These are phyloP conservation scores for Suillus alpinus DNA, from an alignment of 768 basidiomycete species.

Conservation along the genomic window DNA sequence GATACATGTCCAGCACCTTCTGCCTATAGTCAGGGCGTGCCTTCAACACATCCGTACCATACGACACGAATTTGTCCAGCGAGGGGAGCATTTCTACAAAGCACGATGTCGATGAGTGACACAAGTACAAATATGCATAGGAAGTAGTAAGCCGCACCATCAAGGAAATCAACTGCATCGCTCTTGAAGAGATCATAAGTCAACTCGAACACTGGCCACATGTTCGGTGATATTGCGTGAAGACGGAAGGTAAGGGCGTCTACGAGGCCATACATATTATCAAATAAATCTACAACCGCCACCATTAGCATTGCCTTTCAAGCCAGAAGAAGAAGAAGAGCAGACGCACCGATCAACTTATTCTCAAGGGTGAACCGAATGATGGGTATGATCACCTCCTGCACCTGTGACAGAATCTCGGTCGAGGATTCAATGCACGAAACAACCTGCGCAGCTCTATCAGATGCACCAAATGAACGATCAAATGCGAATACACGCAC, in stretches of 20 bases:
- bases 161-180: slow-evolving; percentile 83
- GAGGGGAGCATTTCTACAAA: slow-evolving; percentile 81
- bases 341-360: slow-evolving; percentile 64
- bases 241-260: slow-evolving; percentile 84
- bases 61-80: slow-evolving; percentile 86
- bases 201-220: slow-evolving; percentile 87
- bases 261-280: slow-evolving; percentile 83
- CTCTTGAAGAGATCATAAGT: slow-evolving; percentile 82
- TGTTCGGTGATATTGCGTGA: slow-evolving; percentile 66
- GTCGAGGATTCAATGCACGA: slow-evolving; percentile 68
- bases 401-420: slow-evolving; percentile 75
- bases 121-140: background rate
- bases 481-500: slow-evolving; percentile 36
- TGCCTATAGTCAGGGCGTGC: slow-evolving; percentile 69
- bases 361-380: slow-evolving; percentile 75
- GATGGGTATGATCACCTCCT: slow-evolving; percentile 78
- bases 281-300: slow-evolving; percentile 63
- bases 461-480: background rate
- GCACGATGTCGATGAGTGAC: background rate
- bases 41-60: slow-evolving; percentile 74
- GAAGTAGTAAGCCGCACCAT: slow-evolving; percentile 47
- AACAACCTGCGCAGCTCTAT: slow-evolving; percentile 54
- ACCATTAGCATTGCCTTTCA: background rate
- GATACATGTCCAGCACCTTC: slow-evolving; percentile 85
- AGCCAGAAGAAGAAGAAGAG: background rate